phyloP scores from a whole-genome alignment of 768 basidiomycete genomes.

The Amanita jacksonii region DNA sequence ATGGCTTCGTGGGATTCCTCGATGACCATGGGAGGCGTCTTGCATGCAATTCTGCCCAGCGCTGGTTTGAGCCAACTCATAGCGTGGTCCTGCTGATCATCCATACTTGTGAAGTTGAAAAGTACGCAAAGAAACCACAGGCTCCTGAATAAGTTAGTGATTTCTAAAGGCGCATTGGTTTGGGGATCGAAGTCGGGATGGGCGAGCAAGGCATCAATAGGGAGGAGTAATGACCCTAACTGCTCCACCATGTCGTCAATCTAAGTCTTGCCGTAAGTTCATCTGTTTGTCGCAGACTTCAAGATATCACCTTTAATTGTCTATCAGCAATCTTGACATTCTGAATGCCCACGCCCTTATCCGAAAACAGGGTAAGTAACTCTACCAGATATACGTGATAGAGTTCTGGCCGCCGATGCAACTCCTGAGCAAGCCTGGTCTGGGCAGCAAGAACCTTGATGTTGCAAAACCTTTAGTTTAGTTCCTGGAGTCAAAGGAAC shows the following conservation, averaged over 20 bases:
- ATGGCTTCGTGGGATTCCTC: constrained; percentile 79
- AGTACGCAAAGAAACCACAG: constrained; percentile 91
- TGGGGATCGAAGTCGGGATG: constrained; percentile 63
- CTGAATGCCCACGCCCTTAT: constrained; percentile 88
- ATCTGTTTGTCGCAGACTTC: constrained; percentile 3
- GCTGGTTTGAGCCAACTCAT: constrained; percentile 77
- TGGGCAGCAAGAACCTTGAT: constrained; percentile 79
- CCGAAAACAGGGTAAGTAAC: constrained; percentile 75
- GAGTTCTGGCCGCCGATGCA: constrained; percentile 64
- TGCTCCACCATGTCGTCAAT: constrained; percentile 81
- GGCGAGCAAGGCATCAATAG: constrained; percentile 79
- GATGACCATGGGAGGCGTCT: constrained; percentile 77
- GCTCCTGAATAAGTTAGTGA: constrained; percentile 78
- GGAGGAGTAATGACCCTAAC: constrained; percentile 78
- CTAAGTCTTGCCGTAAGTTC: constrained; percentile 22
- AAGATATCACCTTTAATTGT: constrained; percentile 46
- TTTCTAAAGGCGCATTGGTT: constrained; percentile 39
- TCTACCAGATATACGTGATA: constrained; percentile 79
- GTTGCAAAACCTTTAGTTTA: constrained; percentile 68
- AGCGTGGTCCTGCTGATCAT: constrained; percentile 46
- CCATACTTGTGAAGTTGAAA: constrained; percentile 63
- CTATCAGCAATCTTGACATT: constrained; percentile 61
- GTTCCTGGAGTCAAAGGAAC: background rate
- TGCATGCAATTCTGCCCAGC: constrained; percentile 68
- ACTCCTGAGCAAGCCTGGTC: constrained; percentile 77